phyloP scores from a whole-genome alignment of 306 rosid genomes.

The Parietaria judaica region DNA sequence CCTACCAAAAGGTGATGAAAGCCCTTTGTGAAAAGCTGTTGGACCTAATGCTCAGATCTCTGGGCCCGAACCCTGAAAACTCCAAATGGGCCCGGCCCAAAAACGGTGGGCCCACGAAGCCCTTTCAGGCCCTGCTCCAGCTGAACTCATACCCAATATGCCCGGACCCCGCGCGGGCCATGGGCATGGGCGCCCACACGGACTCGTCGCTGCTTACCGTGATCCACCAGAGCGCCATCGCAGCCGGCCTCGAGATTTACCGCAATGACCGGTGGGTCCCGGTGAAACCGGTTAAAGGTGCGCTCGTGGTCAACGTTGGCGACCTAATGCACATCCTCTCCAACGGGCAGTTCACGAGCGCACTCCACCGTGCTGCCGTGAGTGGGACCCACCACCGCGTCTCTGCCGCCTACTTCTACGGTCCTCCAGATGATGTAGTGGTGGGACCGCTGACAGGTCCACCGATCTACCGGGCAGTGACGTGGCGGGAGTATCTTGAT shows the following conservation, averaged over 20 bases:
- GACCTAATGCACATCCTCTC: slow-evolving; percentile 42
- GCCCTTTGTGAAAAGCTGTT: slow-evolving; percentile 17
- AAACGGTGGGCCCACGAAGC: not conserved
- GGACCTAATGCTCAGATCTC: slow-evolving; percentile 23
- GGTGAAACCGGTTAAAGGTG: slow-evolving; percentile 23
- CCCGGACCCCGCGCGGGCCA: slow-evolving; percentile 36
- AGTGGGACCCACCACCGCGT: slow-evolving; percentile 20
- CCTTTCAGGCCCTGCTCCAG: slow-evolving; percentile 15
- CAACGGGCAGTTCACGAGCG: slow-evolving; percentile 31
- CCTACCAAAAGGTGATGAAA: slow-evolving; percentile 33
- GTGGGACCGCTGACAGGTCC: slow-evolving; percentile 30
- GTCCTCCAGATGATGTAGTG: slow-evolving; percentile 27
- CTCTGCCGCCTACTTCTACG: slow-evolving; percentile 33
- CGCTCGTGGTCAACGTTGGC: slow-evolving; percentile 37
- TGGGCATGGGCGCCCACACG: slow-evolving; percentile 51
- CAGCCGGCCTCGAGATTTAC: slow-evolving; percentile 30
- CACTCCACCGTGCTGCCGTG: slow-evolving; percentile 36
- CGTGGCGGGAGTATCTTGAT: slow-evolving; percentile 38
- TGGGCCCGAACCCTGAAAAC: slow-evolving; percentile 25
- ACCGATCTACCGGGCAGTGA: slow-evolving; percentile 25
- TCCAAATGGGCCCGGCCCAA: slow-evolving; percentile 23
- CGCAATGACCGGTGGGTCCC: slow-evolving; percentile 28
- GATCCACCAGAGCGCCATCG: slow-evolving; percentile 20
- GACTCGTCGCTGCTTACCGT: slow-evolving; percentile 49
- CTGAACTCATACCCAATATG: slow-evolving; percentile 48